phyloP scores from a whole-genome alignment of 139 green algal species.

The Coelastrella sp. region DNA sequence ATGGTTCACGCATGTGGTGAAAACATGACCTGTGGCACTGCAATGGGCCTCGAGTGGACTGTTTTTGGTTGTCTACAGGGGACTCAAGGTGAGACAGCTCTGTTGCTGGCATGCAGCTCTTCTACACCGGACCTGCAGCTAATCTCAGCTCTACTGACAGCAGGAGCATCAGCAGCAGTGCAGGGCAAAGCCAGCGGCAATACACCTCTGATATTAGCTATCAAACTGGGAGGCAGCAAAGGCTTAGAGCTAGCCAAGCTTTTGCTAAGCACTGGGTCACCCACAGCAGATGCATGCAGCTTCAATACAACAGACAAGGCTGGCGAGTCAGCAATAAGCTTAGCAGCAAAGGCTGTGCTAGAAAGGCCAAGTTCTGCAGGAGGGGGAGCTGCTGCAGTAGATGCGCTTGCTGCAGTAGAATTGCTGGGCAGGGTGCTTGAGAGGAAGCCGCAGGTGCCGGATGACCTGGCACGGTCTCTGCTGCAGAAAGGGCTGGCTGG shows the following conservation, averaged over 20 bases:
- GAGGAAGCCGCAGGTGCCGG: background rate
- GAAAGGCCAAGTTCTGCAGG: no score
- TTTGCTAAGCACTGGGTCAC: background rate
- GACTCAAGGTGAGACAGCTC: background rate
- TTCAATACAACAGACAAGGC: background rate
- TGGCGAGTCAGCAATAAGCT: slow-evolving; percentile 1
- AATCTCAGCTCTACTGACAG: slow-evolving; percentile 23
- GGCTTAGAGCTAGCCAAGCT: background rate
- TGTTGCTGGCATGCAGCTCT: slow-evolving; percentile 5
- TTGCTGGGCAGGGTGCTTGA: background rate
- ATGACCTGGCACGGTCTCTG: background rate
- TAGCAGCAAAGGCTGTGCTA: slow-evolving; percentile 23
- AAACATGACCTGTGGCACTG: no score
- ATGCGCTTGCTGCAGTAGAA: background rate
- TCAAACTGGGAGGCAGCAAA: background rate
- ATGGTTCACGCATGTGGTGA: no score
- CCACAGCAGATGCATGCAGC: background rate
- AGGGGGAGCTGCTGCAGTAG: no score
- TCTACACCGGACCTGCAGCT: slow-evolving; percentile 1
- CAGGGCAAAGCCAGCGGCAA: background rate
- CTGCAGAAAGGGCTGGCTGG: background rate
- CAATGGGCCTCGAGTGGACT: no score
- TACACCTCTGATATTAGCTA: slow-evolving; percentile 26
- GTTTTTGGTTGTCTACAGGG: no score
- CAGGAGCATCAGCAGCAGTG: slow-evolving; percentile 24